Conservation (phyloP, 2,329 filamentous ascomycete species). For the Aspergillus sojae region DNA sequence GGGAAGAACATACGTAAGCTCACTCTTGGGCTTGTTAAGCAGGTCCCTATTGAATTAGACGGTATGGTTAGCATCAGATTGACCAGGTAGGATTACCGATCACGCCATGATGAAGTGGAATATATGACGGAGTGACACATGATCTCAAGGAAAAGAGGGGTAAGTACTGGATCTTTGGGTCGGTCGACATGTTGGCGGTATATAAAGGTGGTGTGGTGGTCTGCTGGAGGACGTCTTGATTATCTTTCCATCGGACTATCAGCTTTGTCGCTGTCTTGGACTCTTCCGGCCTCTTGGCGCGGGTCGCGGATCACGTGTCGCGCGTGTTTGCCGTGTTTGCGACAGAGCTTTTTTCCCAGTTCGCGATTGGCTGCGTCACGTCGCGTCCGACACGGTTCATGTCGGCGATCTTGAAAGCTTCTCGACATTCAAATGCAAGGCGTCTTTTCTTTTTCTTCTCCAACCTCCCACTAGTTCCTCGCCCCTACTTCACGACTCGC, state of each 20-base stretch:
- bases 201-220: conserved; percentile 15
- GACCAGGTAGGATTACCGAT: conserved; percentile 3
- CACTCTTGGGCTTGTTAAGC: conserved; percentile 81
- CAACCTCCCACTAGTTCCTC: conserved; percentile 20
- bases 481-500: conserved; percentile 21
- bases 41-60: conserved; percentile 68
- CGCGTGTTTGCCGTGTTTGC: conserved; percentile 34
- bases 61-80: conserved; percentile 21
- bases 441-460: conserved; percentile 23
- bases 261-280: not conserved
- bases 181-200: conserved; percentile 57
- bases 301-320: conserved; percentile 25
- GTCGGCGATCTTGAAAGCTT: conserved; percentile 35
- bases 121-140: conserved; percentile 23
- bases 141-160: conserved; percentile 18
- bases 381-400: conserved; percentile 41
- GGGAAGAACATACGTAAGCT: conserved; percentile 75
- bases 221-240: not conserved
- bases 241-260: not conserved
- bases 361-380: conserved; percentile 43
- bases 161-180: conserved; percentile 70
- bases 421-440: conserved; percentile 34
- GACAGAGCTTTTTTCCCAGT: conserved; percentile 16
- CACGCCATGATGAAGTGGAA: conserved; percentile 11
- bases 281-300: conserved; percentile 17